A percentile compares a stretch with the other conserved stretches of the same genome.
These are phyloP conservation scores for Entophlyctis luteolus DNA, from an alignment of 192 early-diverging fungal species.

Conservation along the genomic window DNA sequence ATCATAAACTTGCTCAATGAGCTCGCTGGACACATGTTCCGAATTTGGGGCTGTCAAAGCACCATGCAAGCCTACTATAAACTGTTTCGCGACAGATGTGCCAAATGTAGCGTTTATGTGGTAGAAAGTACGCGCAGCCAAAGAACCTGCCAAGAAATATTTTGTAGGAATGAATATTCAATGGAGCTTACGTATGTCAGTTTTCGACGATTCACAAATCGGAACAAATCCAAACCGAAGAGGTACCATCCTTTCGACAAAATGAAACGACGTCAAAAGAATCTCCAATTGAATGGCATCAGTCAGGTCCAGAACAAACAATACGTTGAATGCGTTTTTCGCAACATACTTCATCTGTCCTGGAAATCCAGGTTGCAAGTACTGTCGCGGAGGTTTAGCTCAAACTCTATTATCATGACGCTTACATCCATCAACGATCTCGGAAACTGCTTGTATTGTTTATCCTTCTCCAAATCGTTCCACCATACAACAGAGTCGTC, in stretches of 20 bases:
- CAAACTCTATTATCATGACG: no score
- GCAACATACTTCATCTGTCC: slow-evolving; percentile 72
- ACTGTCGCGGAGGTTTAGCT: slow-evolving; percentile 11
- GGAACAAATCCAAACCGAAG: slow-evolving; percentile 85
- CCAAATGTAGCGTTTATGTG: slow-evolving; percentile 37
- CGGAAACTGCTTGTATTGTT: slow-evolving; percentile 69
- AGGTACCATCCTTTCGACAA: slow-evolving; percentile 67
- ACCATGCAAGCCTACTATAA: no score
- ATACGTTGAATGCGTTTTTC: slow-evolving; percentile 70
- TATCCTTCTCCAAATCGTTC: slow-evolving; percentile 88
- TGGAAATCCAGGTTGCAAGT: slow-evolving; percentile 59
- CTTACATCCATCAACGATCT: slow-evolving; percentile 45
- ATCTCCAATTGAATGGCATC: slow-evolving; percentile 45
- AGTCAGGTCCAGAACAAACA: slow-evolving; percentile 76
- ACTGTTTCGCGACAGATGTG: slow-evolving; percentile 22
- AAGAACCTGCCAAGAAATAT: slow-evolving; percentile 28
- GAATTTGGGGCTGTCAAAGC: no score
- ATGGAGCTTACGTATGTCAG: background rate
- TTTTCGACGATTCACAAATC: slow-evolving; percentile 34
- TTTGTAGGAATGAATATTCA: background rate
- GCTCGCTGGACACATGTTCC: background rate
- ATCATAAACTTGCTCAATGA: slow-evolving; percentile 13
- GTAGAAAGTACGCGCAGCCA: slow-evolving; percentile 37
- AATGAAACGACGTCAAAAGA: slow-evolving; percentile 59
- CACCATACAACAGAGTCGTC: slow-evolving; percentile 74